Evolutionary conservation across 2,329 filamentous ascomycete species (phyloP).

Genomic region (Talaromyces pinophilus): DNA sequence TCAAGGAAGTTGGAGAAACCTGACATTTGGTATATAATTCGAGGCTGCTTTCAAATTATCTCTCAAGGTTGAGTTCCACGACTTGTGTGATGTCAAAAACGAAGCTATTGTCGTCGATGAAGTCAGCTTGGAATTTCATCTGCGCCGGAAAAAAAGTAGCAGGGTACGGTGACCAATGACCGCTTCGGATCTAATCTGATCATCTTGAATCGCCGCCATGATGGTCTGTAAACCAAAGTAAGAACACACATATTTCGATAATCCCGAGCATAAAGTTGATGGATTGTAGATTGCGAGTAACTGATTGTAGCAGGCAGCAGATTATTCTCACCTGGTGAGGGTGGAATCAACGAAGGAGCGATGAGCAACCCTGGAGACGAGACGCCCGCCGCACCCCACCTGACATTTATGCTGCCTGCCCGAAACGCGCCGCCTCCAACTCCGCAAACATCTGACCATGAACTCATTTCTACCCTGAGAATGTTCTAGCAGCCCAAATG

Average conservation of each 20-base stretch:
- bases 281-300: too few species aligned
- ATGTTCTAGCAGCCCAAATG: not conserved
- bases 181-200: constrained; percentile 18
- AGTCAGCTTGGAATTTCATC: not conserved
- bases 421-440: constrained; percentile 8
- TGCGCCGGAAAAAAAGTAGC: not conserved
- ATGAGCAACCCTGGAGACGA: constrained; percentile 16
- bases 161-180: not conserved
- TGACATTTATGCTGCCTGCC: constrained; percentile 13
- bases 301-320: not conserved
- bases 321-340: not conserved
- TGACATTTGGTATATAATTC: not conserved
- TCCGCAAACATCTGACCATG: not conserved
- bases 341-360: not conserved
- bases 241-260: not conserved
- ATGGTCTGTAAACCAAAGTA: not conserved
- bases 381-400: constrained; percentile 15
- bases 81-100: not conserved
- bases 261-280: too few species aligned
- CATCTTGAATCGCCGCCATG: not conserved
- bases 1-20: too few species aligned
- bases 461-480: too few species aligned
- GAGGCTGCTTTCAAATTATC: too few species aligned
- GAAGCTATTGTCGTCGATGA: not conserved
- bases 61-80: not conserved